Conservation (phyloP, 225 moss, liverwort and hornwort genomes). For the Straminergon stramineum region DNA sequence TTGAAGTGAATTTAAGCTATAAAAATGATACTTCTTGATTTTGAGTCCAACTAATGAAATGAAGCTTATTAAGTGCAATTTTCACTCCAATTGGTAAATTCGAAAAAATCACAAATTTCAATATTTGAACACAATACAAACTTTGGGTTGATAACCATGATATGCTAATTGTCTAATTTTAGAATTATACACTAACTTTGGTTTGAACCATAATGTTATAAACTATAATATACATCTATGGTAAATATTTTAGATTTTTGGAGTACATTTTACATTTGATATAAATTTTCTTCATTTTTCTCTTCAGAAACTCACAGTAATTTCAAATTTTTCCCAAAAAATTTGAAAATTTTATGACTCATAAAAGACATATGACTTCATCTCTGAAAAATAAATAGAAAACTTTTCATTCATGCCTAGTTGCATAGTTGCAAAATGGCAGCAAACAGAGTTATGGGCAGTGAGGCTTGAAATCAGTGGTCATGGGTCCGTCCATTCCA, state of each 20-base stretch:
- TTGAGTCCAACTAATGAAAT: not conserved
- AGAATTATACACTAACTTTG: rapidly evolving
- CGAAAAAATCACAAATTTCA: not conserved
- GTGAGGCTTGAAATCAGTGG: not conserved
- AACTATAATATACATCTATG: not conserved
- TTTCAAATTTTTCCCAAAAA: not conserved
- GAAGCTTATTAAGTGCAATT: not conserved
- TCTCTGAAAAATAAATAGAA: not conserved
- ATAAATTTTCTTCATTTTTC: not conserved
- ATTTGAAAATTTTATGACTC: too few species aligned
- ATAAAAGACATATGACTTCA: not conserved
- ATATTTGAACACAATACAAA: not conserved
- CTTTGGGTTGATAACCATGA: not conserved
- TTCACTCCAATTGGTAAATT: not conserved
- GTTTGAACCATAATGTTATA: too few species aligned
- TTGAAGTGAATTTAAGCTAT: not conserved
- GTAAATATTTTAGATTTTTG: not conserved
- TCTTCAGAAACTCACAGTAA: not conserved
- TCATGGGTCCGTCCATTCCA: not conserved
- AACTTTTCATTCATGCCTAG: not conserved
- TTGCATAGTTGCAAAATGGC: not conserved
- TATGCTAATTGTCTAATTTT: not conserved
- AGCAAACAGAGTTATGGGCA: too few species aligned
- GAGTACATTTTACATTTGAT: not conserved
- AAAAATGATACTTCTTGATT: not conserved